Conservation (phyloP, 2,329 filamentous ascomycete genomes). For the Penicillium sp. region DNA sequence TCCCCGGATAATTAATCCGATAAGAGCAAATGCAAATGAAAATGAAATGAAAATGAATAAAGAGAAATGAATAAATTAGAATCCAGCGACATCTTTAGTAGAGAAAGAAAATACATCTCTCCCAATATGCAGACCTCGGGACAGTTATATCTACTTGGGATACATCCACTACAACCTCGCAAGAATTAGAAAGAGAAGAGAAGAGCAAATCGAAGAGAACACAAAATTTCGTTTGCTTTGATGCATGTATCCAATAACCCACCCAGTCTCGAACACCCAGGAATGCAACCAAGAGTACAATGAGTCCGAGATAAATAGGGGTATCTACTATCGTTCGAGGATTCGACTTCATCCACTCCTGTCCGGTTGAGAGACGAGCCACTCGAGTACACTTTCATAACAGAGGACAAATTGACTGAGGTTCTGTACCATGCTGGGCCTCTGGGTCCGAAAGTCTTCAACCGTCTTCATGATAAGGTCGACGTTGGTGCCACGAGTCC, state of each 20-base stretch:
- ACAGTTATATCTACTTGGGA: too few relatives aligned
- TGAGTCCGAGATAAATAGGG: conserved; percentile 8
- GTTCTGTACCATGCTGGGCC: conserved; percentile 95
- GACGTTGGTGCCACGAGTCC: conserved; percentile 64
- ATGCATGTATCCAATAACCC: not conserved
- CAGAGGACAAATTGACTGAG: conserved; percentile 90
- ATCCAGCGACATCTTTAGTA: too few relatives aligned
- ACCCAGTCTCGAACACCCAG: not conserved
- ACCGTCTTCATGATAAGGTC: conserved; percentile 85
- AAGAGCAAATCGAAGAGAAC: not conserved
- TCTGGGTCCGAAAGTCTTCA: conserved; percentile 80
- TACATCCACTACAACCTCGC: not conserved
- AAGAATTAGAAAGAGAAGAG: not conserved
- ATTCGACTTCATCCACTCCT: conserved; percentile 7
- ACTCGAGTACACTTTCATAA: conserved; percentile 91
- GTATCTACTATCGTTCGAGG: conserved; percentile 11
- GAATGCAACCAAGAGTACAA: conserved; percentile 4
- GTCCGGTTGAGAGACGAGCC: conserved; percentile 52
- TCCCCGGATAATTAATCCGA: too few relatives aligned
- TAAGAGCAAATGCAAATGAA: too few relatives aligned
- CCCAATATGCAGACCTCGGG: too few relatives aligned
- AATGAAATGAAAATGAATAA: too few relatives aligned
- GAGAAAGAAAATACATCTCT: too few relatives aligned
- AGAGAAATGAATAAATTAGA: too few relatives aligned
- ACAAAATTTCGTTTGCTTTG: not conserved